These are phyloP conservation scores for Colletotrichum filicis DNA, from an alignment of 2,329 filamentous ascomycete species.

Conservation along the genomic window DNA sequence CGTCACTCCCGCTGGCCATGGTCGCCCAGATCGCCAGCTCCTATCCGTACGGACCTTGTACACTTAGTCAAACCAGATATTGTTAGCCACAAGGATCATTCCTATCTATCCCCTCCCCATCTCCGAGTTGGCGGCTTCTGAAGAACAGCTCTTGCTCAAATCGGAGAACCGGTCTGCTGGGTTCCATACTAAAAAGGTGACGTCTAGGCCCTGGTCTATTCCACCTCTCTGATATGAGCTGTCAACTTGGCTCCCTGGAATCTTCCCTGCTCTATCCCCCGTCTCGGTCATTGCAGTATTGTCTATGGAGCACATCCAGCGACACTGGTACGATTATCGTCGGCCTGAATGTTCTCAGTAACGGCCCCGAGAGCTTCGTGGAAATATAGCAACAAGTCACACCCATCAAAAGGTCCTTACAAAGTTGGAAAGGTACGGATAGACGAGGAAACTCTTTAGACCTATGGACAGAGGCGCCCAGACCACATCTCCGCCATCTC, in stretches of 20 bases:
- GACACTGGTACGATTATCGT: neutral
- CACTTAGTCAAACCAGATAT: neutral
- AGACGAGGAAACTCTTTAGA: neutral
- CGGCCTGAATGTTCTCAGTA: neutral
- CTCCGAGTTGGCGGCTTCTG: slow-evolving; percentile 1
- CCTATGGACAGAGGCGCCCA: neutral
- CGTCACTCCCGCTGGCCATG: neutral
- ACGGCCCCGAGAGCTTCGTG: neutral
- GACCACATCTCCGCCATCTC: slow-evolving; percentile 22
- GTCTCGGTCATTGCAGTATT: slow-evolving; percentile 1
- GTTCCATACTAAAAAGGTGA: slow-evolving; percentile 18
- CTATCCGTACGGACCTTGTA: neutral
- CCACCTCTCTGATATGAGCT: neutral
- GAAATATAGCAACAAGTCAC: neutral
- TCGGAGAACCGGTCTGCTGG: slow-evolving; percentile 27
- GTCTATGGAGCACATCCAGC: neutral
- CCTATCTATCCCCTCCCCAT: slow-evolving; percentile 7
- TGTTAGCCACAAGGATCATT: neutral
- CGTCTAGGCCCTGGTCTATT: slow-evolving; percentile 19
- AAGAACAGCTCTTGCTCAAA: slow-evolving; percentile 6
- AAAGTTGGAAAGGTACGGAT: neutral
- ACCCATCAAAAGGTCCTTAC: neutral
- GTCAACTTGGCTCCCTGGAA: slow-evolving; percentile 9
- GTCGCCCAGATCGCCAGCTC: neutral
- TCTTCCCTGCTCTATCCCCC: neutral